These are phyloP conservation scores for Thymus quinquecostatus DNA, from an alignment of 257 asterid genomes.

Conservation along the genomic window DNA sequence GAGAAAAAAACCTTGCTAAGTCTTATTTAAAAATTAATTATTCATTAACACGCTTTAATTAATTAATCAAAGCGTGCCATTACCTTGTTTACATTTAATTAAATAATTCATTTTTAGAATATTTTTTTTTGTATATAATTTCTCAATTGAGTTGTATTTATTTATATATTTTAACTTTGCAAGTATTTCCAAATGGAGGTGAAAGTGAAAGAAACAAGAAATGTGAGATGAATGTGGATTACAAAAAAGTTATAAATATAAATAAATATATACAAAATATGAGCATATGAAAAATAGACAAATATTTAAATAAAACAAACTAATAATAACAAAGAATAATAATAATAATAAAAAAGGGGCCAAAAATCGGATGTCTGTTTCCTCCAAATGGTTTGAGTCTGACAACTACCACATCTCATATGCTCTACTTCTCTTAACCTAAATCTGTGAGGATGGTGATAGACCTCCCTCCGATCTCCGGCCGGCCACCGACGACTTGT, in stretches of 20 bases:
- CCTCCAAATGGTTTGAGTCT: slow-evolving; percentile 34
- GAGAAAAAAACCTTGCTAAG: background rate
- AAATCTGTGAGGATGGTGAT: slow-evolving; percentile 78
- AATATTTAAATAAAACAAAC: slow-evolving; percentile 17
- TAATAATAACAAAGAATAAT: slow-evolving; percentile 17
- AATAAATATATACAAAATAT: slow-evolving; percentile 28
- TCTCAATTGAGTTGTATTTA: too few relatives aligned
- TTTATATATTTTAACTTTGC: too few relatives aligned
- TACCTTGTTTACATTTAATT: too few relatives aligned
- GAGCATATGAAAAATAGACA: slow-evolving; percentile 21
- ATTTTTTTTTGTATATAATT: too few relatives aligned
- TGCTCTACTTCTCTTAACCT: slow-evolving; percentile 36
- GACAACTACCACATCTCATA: slow-evolving; percentile 32
- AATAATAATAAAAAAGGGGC: slow-evolving; percentile 17
- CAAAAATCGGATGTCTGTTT: slow-evolving; percentile 31
- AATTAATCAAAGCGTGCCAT: slow-evolving; percentile 33
- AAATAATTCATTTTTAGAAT: too few relatives aligned
- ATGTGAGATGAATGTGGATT: slow-evolving; percentile 10
- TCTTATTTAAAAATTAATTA: slow-evolving; percentile 8
- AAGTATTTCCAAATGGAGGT: too few relatives aligned
- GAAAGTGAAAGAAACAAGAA: background rate
- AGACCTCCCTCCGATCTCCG: slow-evolving; percentile 76
- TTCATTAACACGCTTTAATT: slow-evolving; percentile 26
- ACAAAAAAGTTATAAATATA: slow-evolving; percentile 10
- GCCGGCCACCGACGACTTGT: slow-evolving; percentile 72